A percentile compares a stretch with the other conserved stretches of the same genome.
phyloP scores from a whole-genome alignment of 345 rosid genomes.

The Eutrema japonicum region DNA sequence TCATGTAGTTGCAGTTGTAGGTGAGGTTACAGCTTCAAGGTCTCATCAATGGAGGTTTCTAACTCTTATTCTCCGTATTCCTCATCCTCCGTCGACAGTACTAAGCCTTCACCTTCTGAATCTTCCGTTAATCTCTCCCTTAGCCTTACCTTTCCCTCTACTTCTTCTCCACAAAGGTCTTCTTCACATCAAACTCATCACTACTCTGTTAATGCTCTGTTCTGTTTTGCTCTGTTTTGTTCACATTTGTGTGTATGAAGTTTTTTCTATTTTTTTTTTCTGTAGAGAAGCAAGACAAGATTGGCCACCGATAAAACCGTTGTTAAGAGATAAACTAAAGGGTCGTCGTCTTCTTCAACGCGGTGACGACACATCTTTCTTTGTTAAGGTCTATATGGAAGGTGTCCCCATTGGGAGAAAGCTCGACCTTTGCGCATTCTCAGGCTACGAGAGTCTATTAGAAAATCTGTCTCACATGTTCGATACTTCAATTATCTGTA shows the following conservation, averaged over 20 bases:
- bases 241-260: constrained; percentile 3
- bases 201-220: constrained; percentile 27
- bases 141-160: constrained; percentile 41
- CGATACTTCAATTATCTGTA: constrained; percentile 47
- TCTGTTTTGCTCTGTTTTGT: constrained; percentile 8
- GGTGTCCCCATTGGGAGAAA: constrained; percentile 73
- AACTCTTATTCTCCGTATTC: constrained; percentile 40
- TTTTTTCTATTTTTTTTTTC: not conserved
- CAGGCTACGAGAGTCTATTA: constrained; percentile 46
- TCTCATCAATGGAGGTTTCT: constrained; percentile 40
- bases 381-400: constrained; percentile 72
- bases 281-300: constrained; percentile 36
- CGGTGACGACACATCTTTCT: constrained; percentile 38
- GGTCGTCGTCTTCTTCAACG: constrained; percentile 37
- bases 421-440: constrained; percentile 56
- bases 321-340: constrained; percentile 34
- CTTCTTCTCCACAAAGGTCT: constrained; percentile 45
- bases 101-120: constrained; percentile 38
- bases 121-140: constrained; percentile 43
- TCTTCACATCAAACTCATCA: constrained; percentile 1
- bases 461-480: constrained; percentile 49
- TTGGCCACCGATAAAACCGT: constrained; percentile 44
- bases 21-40: constrained; percentile 26
- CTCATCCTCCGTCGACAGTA: constrained; percentile 43
- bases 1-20: constrained; percentile 31